These are phyloP conservation scores for Globisporangium irregulare DNA, from an alignment of 352 stramenopile species.

Conservation along the genomic window DNA sequence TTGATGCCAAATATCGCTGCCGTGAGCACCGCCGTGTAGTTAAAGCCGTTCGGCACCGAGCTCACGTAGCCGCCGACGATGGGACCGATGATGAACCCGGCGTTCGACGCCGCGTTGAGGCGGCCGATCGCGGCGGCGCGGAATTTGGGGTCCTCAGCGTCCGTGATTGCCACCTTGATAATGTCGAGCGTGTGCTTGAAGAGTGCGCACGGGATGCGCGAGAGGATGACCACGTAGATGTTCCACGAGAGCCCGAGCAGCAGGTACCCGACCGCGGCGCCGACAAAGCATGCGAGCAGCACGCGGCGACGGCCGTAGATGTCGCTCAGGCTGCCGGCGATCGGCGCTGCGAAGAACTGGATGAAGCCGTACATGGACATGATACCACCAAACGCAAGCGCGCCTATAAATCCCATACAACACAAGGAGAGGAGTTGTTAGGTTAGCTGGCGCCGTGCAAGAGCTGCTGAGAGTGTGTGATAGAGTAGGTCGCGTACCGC, in stretches of 20 bases:
- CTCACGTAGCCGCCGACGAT: slow-evolving; percentile 71
- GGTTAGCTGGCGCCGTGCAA: neutral
- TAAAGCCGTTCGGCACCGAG: slow-evolving; percentile 66
- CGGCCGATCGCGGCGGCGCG: slow-evolving; percentile 52
- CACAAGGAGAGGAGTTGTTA: neutral
- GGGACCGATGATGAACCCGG: slow-evolving; percentile 75
- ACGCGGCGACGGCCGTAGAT: slow-evolving; percentile 57
- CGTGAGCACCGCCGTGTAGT: slow-evolving; percentile 77
- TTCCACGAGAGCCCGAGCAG: slow-evolving; percentile 75
- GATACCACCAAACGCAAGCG: slow-evolving; percentile 67
- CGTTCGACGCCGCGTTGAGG: slow-evolving; percentile 72
- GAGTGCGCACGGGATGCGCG: slow-evolving; percentile 60
- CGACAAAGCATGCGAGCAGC: slow-evolving; percentile 62
- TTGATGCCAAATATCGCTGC: slow-evolving; percentile 65
- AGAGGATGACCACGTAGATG: slow-evolving; percentile 76
- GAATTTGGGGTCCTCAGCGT: slow-evolving; percentile 37
- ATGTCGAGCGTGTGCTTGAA: slow-evolving; percentile 85
- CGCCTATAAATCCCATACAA: slow-evolving; percentile 20
- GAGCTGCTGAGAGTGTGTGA: neutral
- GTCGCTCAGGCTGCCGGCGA: slow-evolving; percentile 73
- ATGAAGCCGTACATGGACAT: slow-evolving; percentile 86
- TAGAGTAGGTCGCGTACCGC: slow-evolving; percentile 20
- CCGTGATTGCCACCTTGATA: slow-evolving; percentile 70
- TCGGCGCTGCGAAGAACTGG: slow-evolving; percentile 76
- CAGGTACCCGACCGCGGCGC: slow-evolving; percentile 56